Evolutionary conservation across 768 basidiomycete species (phyloP).

Genomic region (Neoboletus magnificus): DNA sequence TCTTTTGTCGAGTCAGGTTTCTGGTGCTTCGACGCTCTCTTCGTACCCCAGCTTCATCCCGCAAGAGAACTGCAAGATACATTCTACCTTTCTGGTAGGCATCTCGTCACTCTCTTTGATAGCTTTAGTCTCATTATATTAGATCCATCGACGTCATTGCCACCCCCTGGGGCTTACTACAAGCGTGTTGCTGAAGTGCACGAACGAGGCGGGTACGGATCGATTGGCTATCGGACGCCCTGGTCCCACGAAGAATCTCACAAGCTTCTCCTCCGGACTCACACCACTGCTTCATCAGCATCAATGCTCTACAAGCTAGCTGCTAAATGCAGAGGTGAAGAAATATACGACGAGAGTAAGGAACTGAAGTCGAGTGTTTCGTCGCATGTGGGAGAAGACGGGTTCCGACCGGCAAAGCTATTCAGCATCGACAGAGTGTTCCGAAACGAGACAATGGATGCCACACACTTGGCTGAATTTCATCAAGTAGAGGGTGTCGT

Average conservation of each 20-base stretch:
- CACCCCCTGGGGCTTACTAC: constrained; percentile 81
- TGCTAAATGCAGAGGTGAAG: constrained; percentile 70
- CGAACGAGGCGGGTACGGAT: constrained; percentile 84
- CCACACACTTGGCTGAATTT: constrained; percentile 98
- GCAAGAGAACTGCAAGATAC: constrained; percentile 98
- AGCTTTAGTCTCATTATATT: constrained; percentile 2
- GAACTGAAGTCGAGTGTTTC: constrained; percentile 5
- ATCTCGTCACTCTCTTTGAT: neutral
- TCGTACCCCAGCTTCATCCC: constrained; percentile 98
- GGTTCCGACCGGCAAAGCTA: constrained; percentile 87
- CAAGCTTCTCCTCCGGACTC: constrained; percentile 91
- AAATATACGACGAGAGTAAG: constrained; percentile 36
- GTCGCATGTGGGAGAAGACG: constrained; percentile 44
- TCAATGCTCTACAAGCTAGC: constrained; percentile 94
- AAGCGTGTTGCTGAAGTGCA: constrained; percentile 80
- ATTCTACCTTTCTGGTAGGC: constrained; percentile 89
- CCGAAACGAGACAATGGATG: constrained; percentile 98
- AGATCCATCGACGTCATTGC: constrained; percentile 79
- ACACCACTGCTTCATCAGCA: constrained; percentile 93
- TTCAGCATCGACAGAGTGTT: constrained; percentile 99
- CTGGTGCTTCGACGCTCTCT: constrained; percentile 99
- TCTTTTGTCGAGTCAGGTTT: constrained; percentile 97
- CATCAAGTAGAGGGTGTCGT: constrained; percentile 99
- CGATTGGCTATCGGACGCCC: constrained; percentile 94
- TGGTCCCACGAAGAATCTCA: constrained; percentile 91